Evolutionary conservation across 768 basidiomycete species (phyloP).

Genomic region (Xerocomellus amylosporus): DNA sequence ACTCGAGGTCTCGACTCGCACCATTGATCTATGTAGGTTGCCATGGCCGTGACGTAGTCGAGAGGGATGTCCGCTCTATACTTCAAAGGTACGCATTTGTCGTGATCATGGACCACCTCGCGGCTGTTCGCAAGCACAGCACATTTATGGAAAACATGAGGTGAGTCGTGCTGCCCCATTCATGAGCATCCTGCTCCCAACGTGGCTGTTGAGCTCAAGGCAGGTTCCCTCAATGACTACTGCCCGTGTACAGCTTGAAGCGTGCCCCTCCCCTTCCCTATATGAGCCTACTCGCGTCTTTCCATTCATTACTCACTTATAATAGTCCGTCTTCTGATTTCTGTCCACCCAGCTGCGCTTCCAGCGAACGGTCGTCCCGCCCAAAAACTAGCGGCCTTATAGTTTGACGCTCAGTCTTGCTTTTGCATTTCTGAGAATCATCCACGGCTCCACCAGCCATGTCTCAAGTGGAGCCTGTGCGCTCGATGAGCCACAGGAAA

Average conservation of each 20-base stretch:
- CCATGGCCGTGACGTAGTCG: slow-evolving; percentile 28
- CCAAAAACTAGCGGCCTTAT: slow-evolving; percentile 8
- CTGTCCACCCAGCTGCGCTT: slow-evolving; percentile 25
- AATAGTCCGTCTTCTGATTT: slow-evolving; percentile 30
- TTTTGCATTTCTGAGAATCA: slow-evolving; percentile 7
- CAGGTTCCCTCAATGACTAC: slow-evolving; percentile 32
- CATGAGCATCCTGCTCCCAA: slow-evolving; percentile 32
- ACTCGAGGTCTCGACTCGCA: slow-evolving; percentile 3
- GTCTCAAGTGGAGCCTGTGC: slow-evolving; percentile 28
- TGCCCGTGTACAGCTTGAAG: slow-evolving; percentile 32
- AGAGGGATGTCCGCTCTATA: slow-evolving; percentile 20
- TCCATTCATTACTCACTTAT: slow-evolving; percentile 29
- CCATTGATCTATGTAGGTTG: slow-evolving; percentile 16
- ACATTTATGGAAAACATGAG: slow-evolving; percentile 38
- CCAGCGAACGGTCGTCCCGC: slow-evolving; percentile 18
- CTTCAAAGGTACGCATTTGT: slow-evolving; percentile 29
- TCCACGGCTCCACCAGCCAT: slow-evolving; percentile 15
- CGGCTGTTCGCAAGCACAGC: slow-evolving; percentile 32
- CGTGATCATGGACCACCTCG: slow-evolving; percentile 34
- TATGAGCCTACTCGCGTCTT: slow-evolving; percentile 29
- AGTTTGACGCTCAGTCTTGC: slow-evolving; percentile 12
- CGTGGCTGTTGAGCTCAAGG: slow-evolving; percentile 37
- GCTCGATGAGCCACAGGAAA: slow-evolving; percentile 63
- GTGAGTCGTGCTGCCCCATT: slow-evolving; percentile 33
- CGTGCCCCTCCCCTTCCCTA: slow-evolving; percentile 26